A percentile compares a stretch with the other conserved stretches of the same genome.
These are phyloP conservation scores for Tuber borchii DNA, from an alignment of 495 filamentous ascomycete genomes.

Conservation along the genomic window DNA sequence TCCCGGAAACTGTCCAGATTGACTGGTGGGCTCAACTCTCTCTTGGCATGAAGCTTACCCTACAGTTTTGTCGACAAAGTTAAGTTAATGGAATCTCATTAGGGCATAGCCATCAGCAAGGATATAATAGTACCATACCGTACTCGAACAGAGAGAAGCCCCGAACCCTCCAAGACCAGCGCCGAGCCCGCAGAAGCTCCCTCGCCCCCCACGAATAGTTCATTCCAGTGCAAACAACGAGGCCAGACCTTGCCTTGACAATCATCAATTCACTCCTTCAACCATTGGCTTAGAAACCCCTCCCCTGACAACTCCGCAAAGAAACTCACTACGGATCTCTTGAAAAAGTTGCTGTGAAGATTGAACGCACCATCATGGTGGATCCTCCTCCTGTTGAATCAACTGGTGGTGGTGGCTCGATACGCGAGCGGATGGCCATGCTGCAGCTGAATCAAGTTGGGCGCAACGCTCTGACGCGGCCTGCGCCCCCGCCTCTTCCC, in stretches of 20 bases:
- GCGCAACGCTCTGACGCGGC: neutral
- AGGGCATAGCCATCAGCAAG: neutral
- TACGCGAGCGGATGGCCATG: slow-evolving; percentile 25
- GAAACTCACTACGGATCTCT: neutral
- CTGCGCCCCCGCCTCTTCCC: neutral
- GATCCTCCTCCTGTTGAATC: neutral
- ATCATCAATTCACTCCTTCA: neutral
- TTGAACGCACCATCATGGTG: neutral
- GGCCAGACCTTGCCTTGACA: neutral
- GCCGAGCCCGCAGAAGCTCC: neutral
- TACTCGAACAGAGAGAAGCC: neutral
- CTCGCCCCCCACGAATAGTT: neutral
- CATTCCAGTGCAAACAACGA: neutral
- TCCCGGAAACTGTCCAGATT: neutral
- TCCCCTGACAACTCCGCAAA: neutral
- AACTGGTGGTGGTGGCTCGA: neutral
- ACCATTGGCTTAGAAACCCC: neutral
- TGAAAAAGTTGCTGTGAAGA: neutral
- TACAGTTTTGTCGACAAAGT: neutral
- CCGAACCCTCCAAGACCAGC: neutral
- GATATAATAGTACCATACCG: neutral
- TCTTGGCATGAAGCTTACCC: neutral
- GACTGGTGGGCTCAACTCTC: neutral
- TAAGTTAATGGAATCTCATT: neutral
- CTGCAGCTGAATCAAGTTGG: slow-evolving; percentile 24